These are phyloP conservation scores for Candida anglica DNA, from an alignment of 805 yeast species.

Conservation along the genomic window DNA sequence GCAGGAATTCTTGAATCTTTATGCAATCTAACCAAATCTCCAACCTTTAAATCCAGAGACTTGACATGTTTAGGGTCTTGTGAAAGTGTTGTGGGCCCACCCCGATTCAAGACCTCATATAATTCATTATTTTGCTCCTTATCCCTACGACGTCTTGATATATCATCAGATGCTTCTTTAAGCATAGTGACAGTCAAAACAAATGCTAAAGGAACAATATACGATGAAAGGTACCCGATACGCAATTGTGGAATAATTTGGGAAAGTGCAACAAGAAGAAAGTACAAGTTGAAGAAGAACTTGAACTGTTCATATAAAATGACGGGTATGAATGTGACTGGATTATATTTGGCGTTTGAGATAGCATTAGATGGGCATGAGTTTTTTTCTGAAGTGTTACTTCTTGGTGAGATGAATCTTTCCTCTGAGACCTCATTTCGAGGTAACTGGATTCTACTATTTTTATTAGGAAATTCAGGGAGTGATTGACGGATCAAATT, in stretches of 20 bases:
- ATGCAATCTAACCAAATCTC: constrained; percentile 75
- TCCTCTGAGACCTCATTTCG: constrained; percentile 13
- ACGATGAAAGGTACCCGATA: constrained; percentile 90
- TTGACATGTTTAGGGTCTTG: constrained; percentile 28
- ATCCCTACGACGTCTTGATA: constrained; percentile 86
- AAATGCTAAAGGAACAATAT: constrained; percentile 90
- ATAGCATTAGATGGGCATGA: constrained; percentile 67
- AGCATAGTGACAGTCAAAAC: constrained; percentile 90
- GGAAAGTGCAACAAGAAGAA: constrained; percentile 87
- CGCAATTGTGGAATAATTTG: constrained; percentile 86
- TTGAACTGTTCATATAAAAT: constrained; percentile 94
- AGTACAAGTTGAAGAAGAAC: constrained; percentile 91
- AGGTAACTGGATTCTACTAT: neutral
- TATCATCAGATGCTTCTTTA: constrained; percentile 94
- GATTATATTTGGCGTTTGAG: constrained; percentile 91
- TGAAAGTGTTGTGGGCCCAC: constrained; percentile 13
- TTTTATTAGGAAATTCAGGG: neutral
- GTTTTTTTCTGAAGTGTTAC: constrained; percentile 20
- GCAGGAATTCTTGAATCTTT: constrained; percentile 92
- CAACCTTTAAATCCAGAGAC: constrained; percentile 69
- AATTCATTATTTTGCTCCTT: constrained; percentile 80
- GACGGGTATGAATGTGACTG: constrained; percentile 81
- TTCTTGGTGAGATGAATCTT: constrained; percentile 38
- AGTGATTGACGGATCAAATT: neutral
- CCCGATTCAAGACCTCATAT: constrained; percentile 59